Base-by-base conservation (phyloP, 2,329 filamentous ascomycete species). In the Penicillium crustosum region DNA sequence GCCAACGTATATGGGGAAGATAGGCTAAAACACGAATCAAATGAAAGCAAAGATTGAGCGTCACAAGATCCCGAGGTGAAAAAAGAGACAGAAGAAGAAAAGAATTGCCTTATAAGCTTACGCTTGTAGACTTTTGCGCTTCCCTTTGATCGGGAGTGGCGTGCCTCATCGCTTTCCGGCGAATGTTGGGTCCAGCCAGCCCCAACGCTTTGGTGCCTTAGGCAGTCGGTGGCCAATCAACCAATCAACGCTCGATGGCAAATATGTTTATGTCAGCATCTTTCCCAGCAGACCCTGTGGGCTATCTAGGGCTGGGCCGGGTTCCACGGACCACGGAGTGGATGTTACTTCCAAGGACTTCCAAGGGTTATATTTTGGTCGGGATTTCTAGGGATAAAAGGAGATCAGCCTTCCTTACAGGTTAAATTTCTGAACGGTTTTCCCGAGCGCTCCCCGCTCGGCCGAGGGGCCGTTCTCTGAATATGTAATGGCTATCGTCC, bases 141-240 rank as follows among this genome's bases (percentile, higher is more conserved):
- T 21, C 27, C 25, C 39, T 50, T 42, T 36, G 33, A 21, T 50
- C 50, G 35, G 51, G 50, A 59, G 63, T 64, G 63, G 63, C 62
- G 58, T 59, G 53, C 49, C 50, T 48, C 52, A 57, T 45, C 44
- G 41, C 29, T 55, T 58, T 53, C 47, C 38, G 39, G 48, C 55
- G 49, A 61, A 63, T 66, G 60, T 71, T 71, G 70, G 69, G 67
- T 72, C 66, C 67, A 38, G 49, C 27, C 43, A 41, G 61, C 62
- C 64, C 70, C 70, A 72, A 72, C 70, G 57, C 64, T 72, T 72
- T 70, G 57, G 51, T 55, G 57, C 64, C 61, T 65, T 42, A 63
- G 62, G 60, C 41, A 29, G 1, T 2, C 0, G 10, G 4, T 15
- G 17, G 7, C 53, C 45, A 55, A 55, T 36, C 36, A 50, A 12